Evolutionary conservation across 257 asterid species (phyloP).

Genomic region (Nicotiana paniculata): DNA sequence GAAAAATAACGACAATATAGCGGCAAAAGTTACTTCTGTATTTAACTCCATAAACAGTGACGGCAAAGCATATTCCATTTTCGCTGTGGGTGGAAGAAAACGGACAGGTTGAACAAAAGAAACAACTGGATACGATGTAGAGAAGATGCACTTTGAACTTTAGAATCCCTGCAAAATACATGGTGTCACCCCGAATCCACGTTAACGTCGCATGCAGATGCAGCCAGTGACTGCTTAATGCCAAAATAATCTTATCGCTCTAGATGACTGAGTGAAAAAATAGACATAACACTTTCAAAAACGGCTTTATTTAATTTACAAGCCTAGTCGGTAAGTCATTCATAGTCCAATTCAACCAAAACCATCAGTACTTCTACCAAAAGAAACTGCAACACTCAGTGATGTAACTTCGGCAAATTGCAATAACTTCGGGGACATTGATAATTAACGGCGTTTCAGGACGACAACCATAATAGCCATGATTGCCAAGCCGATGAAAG

Average conservation of each 20-base stretch:
- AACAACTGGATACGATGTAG: not conserved
- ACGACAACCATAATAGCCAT: slow-evolving; percentile 39
- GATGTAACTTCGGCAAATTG: slow-evolving; percentile 27
- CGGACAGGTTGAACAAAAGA: not conserved
- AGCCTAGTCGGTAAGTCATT: not conserved
- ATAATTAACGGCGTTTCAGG: slow-evolving; percentile 20
- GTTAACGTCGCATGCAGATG: not conserved
- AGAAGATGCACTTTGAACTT: not conserved
- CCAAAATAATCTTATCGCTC: not conserved
- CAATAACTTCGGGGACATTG: not conserved
- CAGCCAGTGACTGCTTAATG: not conserved
- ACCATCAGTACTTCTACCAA: not conserved
- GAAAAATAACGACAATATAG: no score
- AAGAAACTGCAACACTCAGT: not conserved
- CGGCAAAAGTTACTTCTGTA: no score
- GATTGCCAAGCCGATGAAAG: slow-evolving; percentile 61
- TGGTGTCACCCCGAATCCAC: not conserved
- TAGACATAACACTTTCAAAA: not conserved
- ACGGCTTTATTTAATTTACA: not conserved
- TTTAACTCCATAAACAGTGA: no score
- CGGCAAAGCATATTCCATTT: not conserved
- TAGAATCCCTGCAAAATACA: not conserved
- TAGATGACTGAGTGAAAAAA: not conserved
- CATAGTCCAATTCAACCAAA: not conserved
- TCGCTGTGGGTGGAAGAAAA: no score